Evolutionary conservation across 2,329 filamentous ascomycete species (phyloP), one percentile per base, ranked within the genome.

Genomic region (Coniochaeta sp.): DNA sequence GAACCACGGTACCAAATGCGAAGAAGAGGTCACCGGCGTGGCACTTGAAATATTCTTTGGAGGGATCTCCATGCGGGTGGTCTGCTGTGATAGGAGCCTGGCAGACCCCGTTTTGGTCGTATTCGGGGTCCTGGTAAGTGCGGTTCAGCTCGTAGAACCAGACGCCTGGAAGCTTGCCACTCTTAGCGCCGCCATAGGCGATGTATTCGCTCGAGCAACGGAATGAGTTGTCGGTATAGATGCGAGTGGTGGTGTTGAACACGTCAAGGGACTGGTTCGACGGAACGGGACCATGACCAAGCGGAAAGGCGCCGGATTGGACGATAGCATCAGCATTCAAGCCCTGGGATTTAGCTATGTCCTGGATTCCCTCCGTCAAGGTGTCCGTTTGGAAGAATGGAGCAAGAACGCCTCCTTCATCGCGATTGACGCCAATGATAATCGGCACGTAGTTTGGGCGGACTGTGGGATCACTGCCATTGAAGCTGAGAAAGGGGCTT

Each of bases 91-190:
- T 55, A 2, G 65, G 64, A 14, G 68, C 63, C n/a, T 59, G 60
- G 59, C 69, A 34, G 32, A 73, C 62, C 60, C 61, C 6, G 61
- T 58, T 28, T 57, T 62, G 17, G 63, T 68, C 32, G 58, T 67
- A 69, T 10, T 62, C 63, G 2, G 58, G 19, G 17, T 61, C 64
- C 59, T 66, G 71, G 64, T 73, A 75, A 7, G 70, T 74, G 55
- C 73, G 66, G 62, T 75, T 73, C 67, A 74, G 72, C 58, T 70
- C 62, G 62, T 69, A 75, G 47, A 66, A 65, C 63, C 72, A 74
- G 68, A 62, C 9, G 62, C 24, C 6, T 61, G 60, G 56, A 74
- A 71, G 30, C 67, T 65, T 42, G 32, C 60, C 55, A 58, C 69
- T 58, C 58, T 65, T 75, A 8, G 66, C 64, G 12, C 66, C 72